A percentile compares a stretch with the other conserved stretches of the same genome.
Conservation (phyloP, 2,329 filamentous ascomycete species). For the Plenodomus lindquistii region DNA sequence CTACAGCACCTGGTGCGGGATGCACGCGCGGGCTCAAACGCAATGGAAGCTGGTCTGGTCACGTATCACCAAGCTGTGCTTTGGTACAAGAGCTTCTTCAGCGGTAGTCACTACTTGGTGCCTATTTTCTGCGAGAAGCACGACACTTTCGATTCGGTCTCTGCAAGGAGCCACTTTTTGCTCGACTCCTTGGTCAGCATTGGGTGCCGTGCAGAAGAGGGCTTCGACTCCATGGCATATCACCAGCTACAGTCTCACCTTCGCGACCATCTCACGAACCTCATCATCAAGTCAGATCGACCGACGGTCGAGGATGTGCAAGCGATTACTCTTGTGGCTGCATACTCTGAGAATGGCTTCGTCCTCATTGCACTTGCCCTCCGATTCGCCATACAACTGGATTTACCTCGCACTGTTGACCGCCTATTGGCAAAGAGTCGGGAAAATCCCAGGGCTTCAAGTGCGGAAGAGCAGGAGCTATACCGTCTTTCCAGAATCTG, state of each 20-base stretch:
- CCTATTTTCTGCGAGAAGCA: constrained; percentile 53
- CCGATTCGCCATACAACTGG: constrained; percentile 55
- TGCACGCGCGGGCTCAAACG: constrained; percentile 14
- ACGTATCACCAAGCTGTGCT: constrained; percentile 29
- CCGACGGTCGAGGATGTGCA: constrained; percentile 56
- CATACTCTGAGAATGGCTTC: constrained; percentile 58
- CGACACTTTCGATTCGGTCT: constrained; percentile 54
- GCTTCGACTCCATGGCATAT: constrained; percentile 46
- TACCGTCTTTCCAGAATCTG: constrained; percentile 50
- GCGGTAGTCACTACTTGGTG: constrained; percentile 51
- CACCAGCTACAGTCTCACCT: constrained; percentile 36
- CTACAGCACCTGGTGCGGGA: constrained; percentile 1
- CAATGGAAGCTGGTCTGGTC: constrained; percentile 29
- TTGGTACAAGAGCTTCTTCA: constrained; percentile 39
- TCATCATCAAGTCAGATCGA: constrained; percentile 48
- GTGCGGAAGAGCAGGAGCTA: constrained; percentile 38
- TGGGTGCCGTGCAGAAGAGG: constrained; percentile 55
- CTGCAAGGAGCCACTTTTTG: constrained; percentile 53
- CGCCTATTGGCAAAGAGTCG: constrained; percentile 44
- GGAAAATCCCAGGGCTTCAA: not conserved
- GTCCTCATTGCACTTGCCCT: constrained; percentile 56
- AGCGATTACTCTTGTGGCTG: constrained; percentile 56
- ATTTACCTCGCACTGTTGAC: constrained; percentile 45
- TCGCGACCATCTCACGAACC: constrained; percentile 50
- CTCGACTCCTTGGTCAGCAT: constrained; percentile 58